These are phyloP conservation scores for Cajanus cajan DNA, from an alignment of 306 rosid species.

Conservation along the genomic window DNA sequence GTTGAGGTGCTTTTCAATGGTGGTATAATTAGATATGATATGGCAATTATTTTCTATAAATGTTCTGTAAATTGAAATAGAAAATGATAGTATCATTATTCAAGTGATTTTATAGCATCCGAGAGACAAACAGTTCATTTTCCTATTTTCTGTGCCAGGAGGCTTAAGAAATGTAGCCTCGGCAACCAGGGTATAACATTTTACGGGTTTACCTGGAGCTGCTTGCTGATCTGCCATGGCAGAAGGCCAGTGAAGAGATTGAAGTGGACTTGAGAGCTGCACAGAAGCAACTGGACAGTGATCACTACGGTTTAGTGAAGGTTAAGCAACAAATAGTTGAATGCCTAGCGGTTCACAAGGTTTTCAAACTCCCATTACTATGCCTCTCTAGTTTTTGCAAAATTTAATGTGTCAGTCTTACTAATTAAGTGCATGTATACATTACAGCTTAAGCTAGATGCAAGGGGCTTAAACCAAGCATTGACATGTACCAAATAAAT, in stretches of 20 bases:
- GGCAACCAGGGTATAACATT: constrained; percentile 95
- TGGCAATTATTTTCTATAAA: neutral
- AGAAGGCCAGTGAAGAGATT: constrained; percentile 73
- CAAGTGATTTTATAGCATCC: constrained; percentile 7
- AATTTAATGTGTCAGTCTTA: constrained; percentile 39
- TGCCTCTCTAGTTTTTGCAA: neutral
- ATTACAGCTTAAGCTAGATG: constrained; percentile 96
- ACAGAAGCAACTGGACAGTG: constrained; percentile 82
- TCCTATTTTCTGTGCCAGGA: constrained; percentile 57
- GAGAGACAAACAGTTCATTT: constrained; percentile 12
- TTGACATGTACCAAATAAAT: too few relatives aligned
- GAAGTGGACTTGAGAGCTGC: constrained; percentile 88
- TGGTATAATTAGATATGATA: too few relatives aligned
- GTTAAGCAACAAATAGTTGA: constrained; percentile 95
- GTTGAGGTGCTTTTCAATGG: constrained; percentile 57
- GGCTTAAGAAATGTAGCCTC: constrained; percentile 99
- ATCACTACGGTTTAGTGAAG: constrained; percentile 90
- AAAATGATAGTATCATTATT: neutral
- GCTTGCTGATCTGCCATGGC: constrained; percentile 97
- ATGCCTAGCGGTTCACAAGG: constrained; percentile 98
- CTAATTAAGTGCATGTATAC: constrained; percentile 13
- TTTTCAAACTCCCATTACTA: constrained; percentile 31
- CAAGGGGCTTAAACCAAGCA: too few relatives aligned
- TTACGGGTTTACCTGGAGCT: constrained; percentile 93
- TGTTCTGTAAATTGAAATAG: neutral